phyloP scores from a whole-genome alignment of 2,329 filamentous ascomycete genomes.

The Phialocephala sp. region DNA sequence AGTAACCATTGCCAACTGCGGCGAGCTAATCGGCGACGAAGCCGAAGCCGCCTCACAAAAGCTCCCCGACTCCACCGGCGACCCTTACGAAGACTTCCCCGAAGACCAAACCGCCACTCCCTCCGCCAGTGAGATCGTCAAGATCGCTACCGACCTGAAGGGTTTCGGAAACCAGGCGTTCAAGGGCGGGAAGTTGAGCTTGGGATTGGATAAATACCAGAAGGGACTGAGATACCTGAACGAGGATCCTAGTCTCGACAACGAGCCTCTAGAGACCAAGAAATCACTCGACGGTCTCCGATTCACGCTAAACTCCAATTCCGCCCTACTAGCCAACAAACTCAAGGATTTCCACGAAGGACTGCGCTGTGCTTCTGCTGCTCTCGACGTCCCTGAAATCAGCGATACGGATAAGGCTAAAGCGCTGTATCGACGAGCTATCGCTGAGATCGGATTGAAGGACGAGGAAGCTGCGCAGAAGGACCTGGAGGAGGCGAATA shows the following conservation, averaged over 20 bases:
- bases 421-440: conserved; percentile 81
- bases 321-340: conserved; percentile 85
- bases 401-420: conserved; percentile 85
- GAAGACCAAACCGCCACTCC: conserved; percentile 73
- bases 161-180: conserved; percentile 92
- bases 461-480: conserved; percentile 82
- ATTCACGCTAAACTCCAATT: conserved; percentile 87
- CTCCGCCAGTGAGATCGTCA: conserved; percentile 71
- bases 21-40: conserved; percentile 77
- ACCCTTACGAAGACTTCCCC: conserved; percentile 94
- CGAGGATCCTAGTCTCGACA: conserved; percentile 78
- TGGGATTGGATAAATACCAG: conserved; percentile 89
- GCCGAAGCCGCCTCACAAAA: conserved; percentile 71
- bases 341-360: conserved; percentile 73
- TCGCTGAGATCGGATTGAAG: conserved; percentile 77
- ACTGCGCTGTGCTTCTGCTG: conserved; percentile 71
- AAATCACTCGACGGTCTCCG: conserved; percentile 74
- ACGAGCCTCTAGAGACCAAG: conserved; percentile 72
- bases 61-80: conserved; percentile 79
- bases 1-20: conserved; percentile 80
- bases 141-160: conserved; percentile 86
- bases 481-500: conserved; percentile 77
- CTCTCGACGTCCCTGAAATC: conserved; percentile 69
- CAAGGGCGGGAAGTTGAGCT: conserved; percentile 72
- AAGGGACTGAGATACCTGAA: conserved; percentile 91